phyloP scores from a whole-genome alignment of 2,329 filamentous ascomycete genomes.

The Fusarium praegraminearum region DNA sequence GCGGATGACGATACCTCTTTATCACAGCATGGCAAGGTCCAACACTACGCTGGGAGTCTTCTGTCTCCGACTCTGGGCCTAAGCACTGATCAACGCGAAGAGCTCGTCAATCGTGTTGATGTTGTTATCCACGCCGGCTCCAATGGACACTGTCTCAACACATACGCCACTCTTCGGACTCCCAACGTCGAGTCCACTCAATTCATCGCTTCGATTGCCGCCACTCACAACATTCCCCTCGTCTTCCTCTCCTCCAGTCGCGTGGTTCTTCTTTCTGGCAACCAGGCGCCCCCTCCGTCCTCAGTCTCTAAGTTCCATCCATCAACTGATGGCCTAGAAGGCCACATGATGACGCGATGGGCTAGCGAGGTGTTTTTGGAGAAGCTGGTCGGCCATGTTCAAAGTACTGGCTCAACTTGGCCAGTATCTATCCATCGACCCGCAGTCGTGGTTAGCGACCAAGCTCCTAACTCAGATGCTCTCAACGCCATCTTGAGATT shows the following conservation, averaged over 20 bases:
- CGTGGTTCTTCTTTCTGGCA: neutral
- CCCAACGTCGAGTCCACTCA: neutral
- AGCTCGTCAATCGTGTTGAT: neutral
- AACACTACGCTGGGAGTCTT: neutral
- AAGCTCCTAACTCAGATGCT: neutral
- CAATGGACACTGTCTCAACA: neutral
- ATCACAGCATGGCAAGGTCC: neutral
- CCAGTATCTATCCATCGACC: neutral
- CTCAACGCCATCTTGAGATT: conserved; percentile 1
- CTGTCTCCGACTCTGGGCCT: neutral
- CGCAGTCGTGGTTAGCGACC: neutral
- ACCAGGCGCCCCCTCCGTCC: neutral
- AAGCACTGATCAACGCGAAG: neutral
- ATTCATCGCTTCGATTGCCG: neutral
- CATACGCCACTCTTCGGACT: neutral
- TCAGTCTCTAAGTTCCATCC: neutral
- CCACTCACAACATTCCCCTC: neutral
- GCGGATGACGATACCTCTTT: neutral
- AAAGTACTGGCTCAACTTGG: neutral
- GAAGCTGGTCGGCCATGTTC: neutral
- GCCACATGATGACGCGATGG: conserved; percentile 5
- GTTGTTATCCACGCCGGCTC: neutral
- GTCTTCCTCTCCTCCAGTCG: conserved; percentile 1
- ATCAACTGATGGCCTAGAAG: neutral
- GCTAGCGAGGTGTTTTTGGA: conserved; percentile 1